phyloP scores from a whole-genome alignment of 805 yeast species.

The Ascoidea tarda region DNA sequence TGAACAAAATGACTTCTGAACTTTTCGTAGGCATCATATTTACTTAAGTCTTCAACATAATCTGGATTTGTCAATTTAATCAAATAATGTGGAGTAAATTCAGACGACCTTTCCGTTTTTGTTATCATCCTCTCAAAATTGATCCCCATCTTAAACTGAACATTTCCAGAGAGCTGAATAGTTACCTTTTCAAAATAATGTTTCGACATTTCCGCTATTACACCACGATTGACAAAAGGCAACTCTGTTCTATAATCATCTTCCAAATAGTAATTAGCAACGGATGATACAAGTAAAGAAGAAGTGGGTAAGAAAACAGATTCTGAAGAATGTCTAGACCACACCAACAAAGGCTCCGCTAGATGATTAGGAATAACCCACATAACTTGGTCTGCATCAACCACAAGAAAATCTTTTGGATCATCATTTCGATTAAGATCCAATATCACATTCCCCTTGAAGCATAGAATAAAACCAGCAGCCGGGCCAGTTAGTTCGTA shows the following conservation, averaged over 20 bases:
- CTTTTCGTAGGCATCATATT: conserved; percentile 69
- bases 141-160: conserved; percentile 42
- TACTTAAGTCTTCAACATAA: conserved; percentile 25
- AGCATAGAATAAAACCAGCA: conserved; percentile 68
- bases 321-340: conserved; percentile 38
- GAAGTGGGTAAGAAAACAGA: conserved; percentile 30
- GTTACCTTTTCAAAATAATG: conserved; percentile 35
- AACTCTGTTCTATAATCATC: conserved; percentile 12
- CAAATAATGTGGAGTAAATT: conserved; percentile 46
- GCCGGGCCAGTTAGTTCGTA: conserved; percentile 50
- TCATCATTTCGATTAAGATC: conserved; percentile 52
- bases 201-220: conserved; percentile 13
- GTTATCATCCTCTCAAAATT: conserved; percentile 32
- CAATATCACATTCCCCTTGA: conserved; percentile 48
- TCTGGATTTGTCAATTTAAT: conserved; percentile 43
- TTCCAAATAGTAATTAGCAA: conserved; percentile 34
- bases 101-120: conserved; percentile 24
- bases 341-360: conserved; percentile 35
- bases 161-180: conserved; percentile 46
- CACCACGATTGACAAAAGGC: conserved; percentile 8
- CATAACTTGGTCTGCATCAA: conserved; percentile 44
- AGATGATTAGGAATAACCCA: conserved; percentile 71
- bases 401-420: conserved; percentile 51
- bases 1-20: conserved; percentile 79
- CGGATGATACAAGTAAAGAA: conserved; percentile 26